A percentile compares a stretch with the other conserved stretches of the same genome.
These are phyloP conservation scores for Leccinum boreale DNA, from an alignment of 768 basidiomycete species.

Conservation along the genomic window DNA sequence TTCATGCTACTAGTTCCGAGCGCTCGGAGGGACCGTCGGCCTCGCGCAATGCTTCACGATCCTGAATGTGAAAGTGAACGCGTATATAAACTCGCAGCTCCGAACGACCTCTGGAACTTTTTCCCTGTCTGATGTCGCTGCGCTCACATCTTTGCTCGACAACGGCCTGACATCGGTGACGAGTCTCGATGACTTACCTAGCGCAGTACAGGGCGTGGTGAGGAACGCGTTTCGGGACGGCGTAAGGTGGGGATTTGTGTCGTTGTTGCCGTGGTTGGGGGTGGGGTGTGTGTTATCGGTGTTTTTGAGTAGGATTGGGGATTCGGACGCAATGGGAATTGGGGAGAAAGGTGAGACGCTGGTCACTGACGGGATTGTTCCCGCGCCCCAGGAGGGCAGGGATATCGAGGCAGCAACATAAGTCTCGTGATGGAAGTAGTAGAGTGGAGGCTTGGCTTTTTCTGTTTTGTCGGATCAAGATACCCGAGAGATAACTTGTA, in stretches of 20 bases:
- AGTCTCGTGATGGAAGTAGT: neutral
- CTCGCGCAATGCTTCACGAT: conserved; percentile 52
- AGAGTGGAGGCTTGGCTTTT: neutral
- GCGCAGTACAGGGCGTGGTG: conserved; percentile 33
- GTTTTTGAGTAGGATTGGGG: conserved; percentile 38
- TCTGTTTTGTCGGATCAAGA: neutral
- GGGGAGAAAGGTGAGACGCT: neutral
- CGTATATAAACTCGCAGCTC: conserved; percentile 25
- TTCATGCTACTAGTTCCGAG: conserved; percentile 35
- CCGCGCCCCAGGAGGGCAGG: neutral
- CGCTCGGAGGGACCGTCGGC: conserved; percentile 51
- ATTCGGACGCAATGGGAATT: conserved; percentile 10
- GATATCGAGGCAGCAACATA: neutral
- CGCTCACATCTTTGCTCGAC: conserved; percentile 25
- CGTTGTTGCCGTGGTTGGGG: conserved; percentile 46
- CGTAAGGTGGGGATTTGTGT: conserved; percentile 43
- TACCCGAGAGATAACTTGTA: neutral
- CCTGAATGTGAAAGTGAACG: conserved; percentile 40
- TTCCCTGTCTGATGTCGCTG: conserved; percentile 24
- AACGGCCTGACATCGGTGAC: conserved; percentile 33
- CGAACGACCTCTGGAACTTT: conserved; percentile 28
- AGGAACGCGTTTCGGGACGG: conserved; percentile 41
- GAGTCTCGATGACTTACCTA: conserved; percentile 37
- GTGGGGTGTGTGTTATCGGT: conserved; percentile 34
- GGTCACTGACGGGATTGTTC: neutral